Percentiles rank a stretch among this genome's conserved stretches.
These are phyloP conservation scores for Linanthus parryae DNA, from an alignment of 148 eudicot genomes.

Conservation along the genomic window DNA sequence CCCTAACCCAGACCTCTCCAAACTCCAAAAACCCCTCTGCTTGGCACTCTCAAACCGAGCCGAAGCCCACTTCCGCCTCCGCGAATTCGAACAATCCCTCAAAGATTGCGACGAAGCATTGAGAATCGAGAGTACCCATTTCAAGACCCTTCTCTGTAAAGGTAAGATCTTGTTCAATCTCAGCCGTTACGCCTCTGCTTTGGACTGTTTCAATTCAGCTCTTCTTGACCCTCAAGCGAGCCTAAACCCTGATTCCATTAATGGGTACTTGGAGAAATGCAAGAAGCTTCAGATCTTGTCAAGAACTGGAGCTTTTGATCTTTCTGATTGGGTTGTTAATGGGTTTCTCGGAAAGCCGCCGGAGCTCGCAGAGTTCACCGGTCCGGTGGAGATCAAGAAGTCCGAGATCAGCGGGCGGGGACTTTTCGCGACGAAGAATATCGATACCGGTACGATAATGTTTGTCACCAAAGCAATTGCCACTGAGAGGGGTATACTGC, in stretches of 20 bases:
- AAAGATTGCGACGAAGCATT: slow-evolving; percentile 71
- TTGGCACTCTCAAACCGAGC: slow-evolving; percentile 73
- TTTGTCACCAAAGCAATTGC: slow-evolving; percentile 74
- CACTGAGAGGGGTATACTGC: slow-evolving; percentile 73
- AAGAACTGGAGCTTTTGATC: slow-evolving; percentile 64
- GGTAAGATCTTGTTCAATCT: slow-evolving; percentile 69
- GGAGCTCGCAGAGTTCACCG: slow-evolving; percentile 69
- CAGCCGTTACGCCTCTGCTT: slow-evolving; percentile 43
- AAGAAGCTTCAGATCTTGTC: slow-evolving; percentile 58
- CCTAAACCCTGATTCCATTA: slow-evolving; percentile 43
- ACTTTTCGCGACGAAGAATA: slow-evolving; percentile 56
- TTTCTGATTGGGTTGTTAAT: slow-evolving; percentile 61
- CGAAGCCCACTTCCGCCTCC: slow-evolving; percentile 43
- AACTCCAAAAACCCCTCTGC: slow-evolving; percentile 63
- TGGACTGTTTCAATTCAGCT: slow-evolving; percentile 53
- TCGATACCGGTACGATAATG: slow-evolving; percentile 60
- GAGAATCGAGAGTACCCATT: slow-evolving; percentile 42
- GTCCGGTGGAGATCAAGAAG: slow-evolving; percentile 66
- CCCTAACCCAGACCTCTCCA: slow-evolving; percentile 26
- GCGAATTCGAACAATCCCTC: slow-evolving; percentile 37
- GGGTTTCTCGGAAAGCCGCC: slow-evolving; percentile 56
- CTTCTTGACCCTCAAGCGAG: slow-evolving; percentile 39
- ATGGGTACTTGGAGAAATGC: slow-evolving; percentile 56
- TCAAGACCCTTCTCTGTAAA: slow-evolving; percentile 74
- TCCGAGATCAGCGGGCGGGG: slow-evolving; percentile 87